Evolutionary conservation across 805 yeast genomes (phyloP).

Genomic region (Sugiyamaella smithiae): DNA sequence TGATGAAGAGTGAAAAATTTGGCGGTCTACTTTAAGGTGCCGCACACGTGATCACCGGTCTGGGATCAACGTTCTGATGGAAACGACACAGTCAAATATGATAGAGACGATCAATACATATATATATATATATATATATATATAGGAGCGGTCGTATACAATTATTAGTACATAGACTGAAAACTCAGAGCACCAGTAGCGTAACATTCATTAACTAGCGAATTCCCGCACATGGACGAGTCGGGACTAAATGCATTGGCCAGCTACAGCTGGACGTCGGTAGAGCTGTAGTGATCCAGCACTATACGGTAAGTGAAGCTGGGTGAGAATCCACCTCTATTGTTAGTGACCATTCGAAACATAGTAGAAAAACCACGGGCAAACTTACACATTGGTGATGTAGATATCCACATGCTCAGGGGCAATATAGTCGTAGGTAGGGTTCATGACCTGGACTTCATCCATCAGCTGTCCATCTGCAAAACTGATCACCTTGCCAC

Average conservation of each 20-base stretch:
- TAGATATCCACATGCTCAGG: conserved; percentile 94
- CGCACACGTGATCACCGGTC: background rate
- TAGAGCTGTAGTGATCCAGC: conserved; percentile 85
- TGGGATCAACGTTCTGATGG: too few species aligned
- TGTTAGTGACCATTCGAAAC: conserved; percentile 1
- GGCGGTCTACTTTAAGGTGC: background rate
- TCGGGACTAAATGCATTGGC: too few species aligned
- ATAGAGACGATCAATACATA: too few species aligned
- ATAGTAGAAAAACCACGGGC: background rate
- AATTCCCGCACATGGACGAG: too few species aligned
- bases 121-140: too few species aligned
- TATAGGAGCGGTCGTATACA: too few species aligned
- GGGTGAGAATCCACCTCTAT: conserved; percentile 87
- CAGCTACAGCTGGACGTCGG: conserved; percentile 50
- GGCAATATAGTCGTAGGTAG: conserved; percentile 83
- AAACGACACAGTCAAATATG: too few species aligned
- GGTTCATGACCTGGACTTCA: conserved; percentile 78
- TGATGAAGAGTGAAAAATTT: conserved; percentile 3
- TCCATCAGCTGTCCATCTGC: conserved; percentile 67
- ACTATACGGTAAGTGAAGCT: conserved; percentile 93
- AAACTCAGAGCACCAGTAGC: too few species aligned
- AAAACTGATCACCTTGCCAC: conserved; percentile 82
- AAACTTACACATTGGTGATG: conserved; percentile 70
- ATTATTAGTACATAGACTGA: too few species aligned
- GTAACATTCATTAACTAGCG: too few species aligned